These are phyloP conservation scores for Albugo candida DNA, from an alignment of 352 stramenopile genomes.

Conservation along the genomic window DNA sequence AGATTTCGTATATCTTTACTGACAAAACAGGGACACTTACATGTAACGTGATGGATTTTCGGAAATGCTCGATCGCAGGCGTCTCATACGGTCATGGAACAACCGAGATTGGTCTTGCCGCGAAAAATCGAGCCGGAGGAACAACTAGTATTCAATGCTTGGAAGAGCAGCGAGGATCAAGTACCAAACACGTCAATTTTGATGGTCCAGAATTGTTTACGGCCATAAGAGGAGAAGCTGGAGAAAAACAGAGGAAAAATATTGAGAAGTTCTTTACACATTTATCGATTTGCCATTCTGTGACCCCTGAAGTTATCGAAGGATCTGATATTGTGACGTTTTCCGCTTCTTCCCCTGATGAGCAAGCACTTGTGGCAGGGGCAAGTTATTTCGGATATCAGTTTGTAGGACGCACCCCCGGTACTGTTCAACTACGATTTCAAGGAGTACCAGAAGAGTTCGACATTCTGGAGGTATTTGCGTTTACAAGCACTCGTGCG, in stretches of 20 bases:
- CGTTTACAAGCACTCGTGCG: constrained; percentile 86
- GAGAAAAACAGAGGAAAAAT: constrained; percentile 19
- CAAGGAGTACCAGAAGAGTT: constrained; percentile 23
- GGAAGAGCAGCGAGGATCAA: constrained; percentile 7
- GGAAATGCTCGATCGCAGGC: constrained; percentile 83
- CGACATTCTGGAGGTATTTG: constrained; percentile 76
- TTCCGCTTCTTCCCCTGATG: constrained; percentile 66
- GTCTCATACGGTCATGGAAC: constrained; percentile 78
- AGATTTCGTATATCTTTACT: constrained; percentile 97
- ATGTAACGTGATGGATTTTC: constrained; percentile 97
- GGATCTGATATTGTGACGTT: constrained; percentile 36
- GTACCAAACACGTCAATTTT: constrained; percentile 58
- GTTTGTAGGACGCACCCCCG: constrained; percentile 46
- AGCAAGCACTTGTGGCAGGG: constrained; percentile 70
- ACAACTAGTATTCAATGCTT: constrained; percentile 17
- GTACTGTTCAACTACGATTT: constrained; percentile 26
- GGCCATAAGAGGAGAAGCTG: constrained; percentile 37
- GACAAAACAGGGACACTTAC: constrained; percentile 99
- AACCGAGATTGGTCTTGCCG: constrained; percentile 58
- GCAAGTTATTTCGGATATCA: constrained; percentile 53
- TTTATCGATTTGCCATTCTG: constrained; percentile 87
- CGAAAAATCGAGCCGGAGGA: constrained; percentile 35
- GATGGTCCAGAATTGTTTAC: constrained; percentile 42
- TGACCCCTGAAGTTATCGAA: constrained; percentile 89
- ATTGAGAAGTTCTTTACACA: constrained; percentile 71